Base-by-base conservation (phyloP, 179 eudicot genomes). In the Spinacia oleracea region DNA sequence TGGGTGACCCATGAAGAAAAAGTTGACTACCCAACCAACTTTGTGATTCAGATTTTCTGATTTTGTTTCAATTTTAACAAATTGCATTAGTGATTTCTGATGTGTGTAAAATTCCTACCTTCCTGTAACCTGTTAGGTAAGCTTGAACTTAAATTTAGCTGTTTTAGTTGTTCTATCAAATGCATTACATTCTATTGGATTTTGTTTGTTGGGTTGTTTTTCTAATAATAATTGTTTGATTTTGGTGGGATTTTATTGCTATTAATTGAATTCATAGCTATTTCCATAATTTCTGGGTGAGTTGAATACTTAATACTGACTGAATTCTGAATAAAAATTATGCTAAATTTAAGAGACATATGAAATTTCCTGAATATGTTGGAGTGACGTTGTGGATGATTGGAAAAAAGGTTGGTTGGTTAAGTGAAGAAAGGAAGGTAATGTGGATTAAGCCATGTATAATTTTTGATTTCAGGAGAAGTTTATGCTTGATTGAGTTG, bases 41-140 rank as follows among this genome's bases (percentile, higher is more conserved):
- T 70, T 38, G 9, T 48, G 21, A 15, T 45, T 60, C 29, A 68
- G 38, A 70, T 63, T 66, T 53, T 79, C 74, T 79, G 77, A 79
- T 83, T 81, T 53, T 71, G 62, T 64, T 29, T 59, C 73, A 76
- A 79, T 72, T 76, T 46, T 48, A 74, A 74, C 74, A 58, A 74
- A 72, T 14, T 48, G 34, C 51, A 70, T 35, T 74, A 34, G 29
- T 75, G 60, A 23, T 45, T 74, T 56, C 75, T 64, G 73, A 67
- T 77, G 77, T 76, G 82, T 63, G 29, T 27, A 73, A 50, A 68
- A n/a, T n/a, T n/a, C n/a, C n/a, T n/a, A n/a, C n/a, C n/a, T n/a
- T n/a, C n/a, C n/a, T n/a, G n/a, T n/a, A n/a, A n/a, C 73, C 38
- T 51, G 23, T 64, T 40, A 89, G 94, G 94, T 88, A 27, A 59